Evolutionary conservation across 2,329 filamentous ascomycete species (phyloP).

Genomic region (Fusarium sp.): DNA sequence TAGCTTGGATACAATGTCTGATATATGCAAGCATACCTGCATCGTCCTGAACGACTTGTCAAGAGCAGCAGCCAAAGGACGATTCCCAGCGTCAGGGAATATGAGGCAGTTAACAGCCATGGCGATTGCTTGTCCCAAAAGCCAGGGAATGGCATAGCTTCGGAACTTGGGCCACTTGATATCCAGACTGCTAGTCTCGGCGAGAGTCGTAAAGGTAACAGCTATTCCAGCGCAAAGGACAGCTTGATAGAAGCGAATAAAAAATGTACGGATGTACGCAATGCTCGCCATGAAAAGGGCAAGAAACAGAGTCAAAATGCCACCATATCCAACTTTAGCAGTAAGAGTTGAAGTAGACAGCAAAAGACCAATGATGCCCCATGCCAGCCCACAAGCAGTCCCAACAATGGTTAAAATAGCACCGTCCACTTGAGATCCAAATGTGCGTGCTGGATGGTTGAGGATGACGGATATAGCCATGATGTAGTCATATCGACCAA

Average conservation of each 20-base stretch:
- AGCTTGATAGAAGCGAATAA: conserved; percentile 67
- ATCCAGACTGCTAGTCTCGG: conserved; percentile 56
- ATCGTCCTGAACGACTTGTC: conserved; percentile 61
- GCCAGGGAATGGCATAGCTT: conserved; percentile 67
- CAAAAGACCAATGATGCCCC: conserved; percentile 66
- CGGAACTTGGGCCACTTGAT: conserved; percentile 64
- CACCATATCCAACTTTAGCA: conserved; percentile 63
- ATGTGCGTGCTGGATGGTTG: conserved; percentile 67
- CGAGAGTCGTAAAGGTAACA: conserved; percentile 64
- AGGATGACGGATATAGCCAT: conserved; percentile 68
- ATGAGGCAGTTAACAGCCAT: conserved; percentile 61
- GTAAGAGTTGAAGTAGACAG: conserved; percentile 62
- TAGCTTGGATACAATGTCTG: neutral
- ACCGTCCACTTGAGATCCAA: conserved; percentile 70
- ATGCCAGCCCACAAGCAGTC: conserved; percentile 64
- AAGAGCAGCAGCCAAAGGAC: conserved; percentile 61
- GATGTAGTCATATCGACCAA: conserved; percentile 67
- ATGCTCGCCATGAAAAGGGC: conserved; percentile 64
- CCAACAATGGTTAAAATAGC: conserved; percentile 64
- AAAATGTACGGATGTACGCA: conserved; percentile 66
- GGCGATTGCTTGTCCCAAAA: conserved; percentile 65
- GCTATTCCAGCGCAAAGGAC: conserved; percentile 67
- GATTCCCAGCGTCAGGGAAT: conserved; percentile 67
- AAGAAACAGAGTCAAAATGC: conserved; percentile 66
- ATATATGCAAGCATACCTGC: conserved; percentile 49